These are phyloP conservation scores for Arthromyces matolae DNA, from an alignment of 768 basidiomycete species.

Conservation along the genomic window DNA sequence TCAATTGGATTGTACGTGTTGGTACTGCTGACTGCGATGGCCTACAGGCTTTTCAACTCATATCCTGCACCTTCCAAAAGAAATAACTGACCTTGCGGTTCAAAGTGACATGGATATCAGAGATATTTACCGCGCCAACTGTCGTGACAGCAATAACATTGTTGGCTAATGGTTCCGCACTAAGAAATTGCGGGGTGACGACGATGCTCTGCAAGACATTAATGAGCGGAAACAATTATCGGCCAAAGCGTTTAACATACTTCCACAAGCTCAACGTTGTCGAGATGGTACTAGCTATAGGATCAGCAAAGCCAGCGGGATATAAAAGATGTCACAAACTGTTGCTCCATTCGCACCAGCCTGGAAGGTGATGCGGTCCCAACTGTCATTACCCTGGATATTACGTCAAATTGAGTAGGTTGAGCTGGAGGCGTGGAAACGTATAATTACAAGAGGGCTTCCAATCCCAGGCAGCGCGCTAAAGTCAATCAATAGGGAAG, in stretches of 20 bases:
- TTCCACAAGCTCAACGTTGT: conserved; percentile 44
- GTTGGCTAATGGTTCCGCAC: conserved; percentile 47
- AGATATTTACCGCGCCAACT: conserved; percentile 42
- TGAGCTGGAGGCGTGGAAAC: not conserved
- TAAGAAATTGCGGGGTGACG: conserved; percentile 44
- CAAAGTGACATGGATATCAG: conserved; percentile 32
- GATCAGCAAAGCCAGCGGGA: not conserved
- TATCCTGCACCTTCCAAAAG: not conserved
- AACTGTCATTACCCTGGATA: conserved; percentile 36
- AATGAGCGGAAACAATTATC: not conserved
- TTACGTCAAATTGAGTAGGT: not conserved
- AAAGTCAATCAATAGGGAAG: conserved; percentile 46
- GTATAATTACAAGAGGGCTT: conserved; percentile 28
- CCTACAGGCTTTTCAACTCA: conserved; percentile 18
- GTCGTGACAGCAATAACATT: conserved; percentile 49
- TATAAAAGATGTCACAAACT: conserved; percentile 19
- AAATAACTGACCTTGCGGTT: conserved; percentile 32
- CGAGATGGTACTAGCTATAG: conserved; percentile 39
- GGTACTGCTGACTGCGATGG: conserved; percentile 29
- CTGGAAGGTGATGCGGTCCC: conserved; percentile 51
- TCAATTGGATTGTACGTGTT: conserved; percentile 41
- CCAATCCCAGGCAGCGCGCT: conserved; percentile 40
- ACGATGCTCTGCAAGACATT: conserved; percentile 32
- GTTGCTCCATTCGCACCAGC: conserved; percentile 42
- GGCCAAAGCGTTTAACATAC: conserved; percentile 20